Evolutionary conservation across 805 yeast species (phyloP).

Genomic region (Myxozyma udenii): DNA sequence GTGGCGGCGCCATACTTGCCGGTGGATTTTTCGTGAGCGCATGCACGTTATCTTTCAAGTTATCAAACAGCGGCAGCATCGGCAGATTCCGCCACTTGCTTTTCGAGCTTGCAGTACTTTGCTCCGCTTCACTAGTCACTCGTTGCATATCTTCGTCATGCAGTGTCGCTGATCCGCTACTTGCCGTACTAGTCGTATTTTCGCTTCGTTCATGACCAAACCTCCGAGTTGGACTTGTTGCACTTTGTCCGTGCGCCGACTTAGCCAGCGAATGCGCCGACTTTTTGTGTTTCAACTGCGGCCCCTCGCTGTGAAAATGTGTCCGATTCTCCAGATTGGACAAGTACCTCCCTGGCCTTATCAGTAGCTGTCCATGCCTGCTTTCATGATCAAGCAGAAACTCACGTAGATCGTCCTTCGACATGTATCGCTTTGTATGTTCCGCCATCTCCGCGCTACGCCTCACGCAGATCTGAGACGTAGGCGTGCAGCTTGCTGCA

Average conservation of each 20-base stretch:
- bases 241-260: too few species aligned
- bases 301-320: not conserved
- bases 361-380: not conserved
- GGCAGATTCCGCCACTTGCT: not conserved
- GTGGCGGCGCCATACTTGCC: not conserved
- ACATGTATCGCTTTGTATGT: constrained; percentile 11
- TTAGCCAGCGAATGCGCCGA: not conserved
- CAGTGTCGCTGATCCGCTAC: not conserved
- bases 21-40: not conserved
- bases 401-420: constrained; percentile 24
- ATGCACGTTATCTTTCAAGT: not conserved
- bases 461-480: too few species aligned
- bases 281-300: not conserved
- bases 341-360: constrained; percentile 12
- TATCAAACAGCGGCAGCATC: not conserved
- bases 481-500: too few species aligned
- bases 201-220: constrained; percentile 12
- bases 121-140: not conserved
- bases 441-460: too few species aligned
- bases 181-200: not conserved
- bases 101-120: not conserved
- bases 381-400: not conserved
- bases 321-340: constrained; percentile 17
- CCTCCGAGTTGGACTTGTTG: not conserved
- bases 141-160: not conserved